These are phyloP conservation scores for Saccharomycopsis crataegensis DNA, from an alignment of 1,139 yeast species.

Conservation along the genomic window DNA sequence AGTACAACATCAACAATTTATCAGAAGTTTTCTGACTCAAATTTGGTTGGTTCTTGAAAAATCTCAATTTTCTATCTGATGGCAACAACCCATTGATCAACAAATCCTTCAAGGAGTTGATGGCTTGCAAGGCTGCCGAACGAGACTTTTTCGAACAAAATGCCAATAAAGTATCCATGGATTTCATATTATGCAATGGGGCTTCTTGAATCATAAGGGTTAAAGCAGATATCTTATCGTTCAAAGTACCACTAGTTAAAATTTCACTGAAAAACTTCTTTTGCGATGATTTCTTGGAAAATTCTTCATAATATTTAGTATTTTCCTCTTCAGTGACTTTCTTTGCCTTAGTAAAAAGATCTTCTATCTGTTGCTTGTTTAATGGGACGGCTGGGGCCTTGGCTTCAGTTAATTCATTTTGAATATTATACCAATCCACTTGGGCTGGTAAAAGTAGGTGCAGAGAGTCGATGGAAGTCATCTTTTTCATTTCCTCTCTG, in stretches of 20 bases:
- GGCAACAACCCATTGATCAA: conserved; percentile 70
- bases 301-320: conserved; percentile 63
- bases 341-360: conserved; percentile 61
- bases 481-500: conserved; percentile 40
- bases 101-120: conserved; percentile 85
- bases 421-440: conserved; percentile 67
- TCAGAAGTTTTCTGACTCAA: conserved; percentile 42
- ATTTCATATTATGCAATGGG: conserved; percentile 82
- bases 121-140: conserved; percentile 82
- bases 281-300: conserved; percentile 75
- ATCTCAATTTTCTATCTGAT: conserved; percentile 66
- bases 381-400: not conserved
- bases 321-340: conserved; percentile 64
- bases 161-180: conserved; percentile 67
- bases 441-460: conserved; percentile 56
- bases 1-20: conserved; percentile 61
- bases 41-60: conserved; percentile 73
- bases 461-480: conserved; percentile 49
- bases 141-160: conserved; percentile 89
- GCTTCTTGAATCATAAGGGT: conserved; percentile 92
- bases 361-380: conserved; percentile 39
- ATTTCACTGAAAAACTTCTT: conserved; percentile 85
- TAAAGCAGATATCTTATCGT: conserved; percentile 91
- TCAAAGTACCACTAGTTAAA: conserved; percentile 85
- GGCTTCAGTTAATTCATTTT: conserved; percentile 34